Evolutionary conservation across 1,284 basidiomycete species (phyloP), one percentile per base, ranked within the genome.

Genomic region (Naganishia cerealis): DNA sequence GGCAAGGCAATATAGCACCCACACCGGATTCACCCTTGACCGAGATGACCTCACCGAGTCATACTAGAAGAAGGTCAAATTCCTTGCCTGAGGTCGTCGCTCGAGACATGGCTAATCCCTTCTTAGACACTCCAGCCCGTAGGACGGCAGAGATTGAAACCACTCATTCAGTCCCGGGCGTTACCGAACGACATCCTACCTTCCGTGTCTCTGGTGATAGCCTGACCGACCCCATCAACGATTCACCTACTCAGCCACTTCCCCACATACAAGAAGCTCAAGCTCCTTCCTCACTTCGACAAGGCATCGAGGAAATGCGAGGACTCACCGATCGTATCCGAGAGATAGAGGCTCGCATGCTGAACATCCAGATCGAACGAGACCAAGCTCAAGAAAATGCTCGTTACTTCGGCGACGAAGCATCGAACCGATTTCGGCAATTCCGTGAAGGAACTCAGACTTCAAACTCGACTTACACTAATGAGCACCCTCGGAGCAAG

Each of bases 21-120:
- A 58, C 38, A 43, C 39, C 57, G 40, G 39, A 26, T 8, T 58
- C 57, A 26, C 57, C 57, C 21, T 58, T 58, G 57, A 58, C 57
- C 15, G 57, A 46, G 57, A 58, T 33, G 57, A 58, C 8, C n/a
- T n/a, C n/a, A n/a, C n/a, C n/a, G n/a, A n/a, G n/a, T n/a, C n/a
- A n/a, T n/a, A n/a, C n/a, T n/a, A 58, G 57, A 24, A n/a, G 43
- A 29, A n/a, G 57, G 18, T 58, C 40, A 7, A 56, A 39, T 36
- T 56, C 54, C 4, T 36, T 56, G 15, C 54, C 54, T 12, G 46
- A 48, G 8, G 12, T 21, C n/a, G 3, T 21, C n/a, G 18, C 46
- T 21, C 46, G 46, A 21, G 46, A 48, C 4, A 55, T 55, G 53
- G 53, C 16, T 13, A 55, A 55, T 26, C 53, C 53, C 3, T 55